These are phyloP conservation scores for Colletotrichum trifolii DNA, from an alignment of 2,329 filamentous ascomycete species.

Conservation along the genomic window DNA sequence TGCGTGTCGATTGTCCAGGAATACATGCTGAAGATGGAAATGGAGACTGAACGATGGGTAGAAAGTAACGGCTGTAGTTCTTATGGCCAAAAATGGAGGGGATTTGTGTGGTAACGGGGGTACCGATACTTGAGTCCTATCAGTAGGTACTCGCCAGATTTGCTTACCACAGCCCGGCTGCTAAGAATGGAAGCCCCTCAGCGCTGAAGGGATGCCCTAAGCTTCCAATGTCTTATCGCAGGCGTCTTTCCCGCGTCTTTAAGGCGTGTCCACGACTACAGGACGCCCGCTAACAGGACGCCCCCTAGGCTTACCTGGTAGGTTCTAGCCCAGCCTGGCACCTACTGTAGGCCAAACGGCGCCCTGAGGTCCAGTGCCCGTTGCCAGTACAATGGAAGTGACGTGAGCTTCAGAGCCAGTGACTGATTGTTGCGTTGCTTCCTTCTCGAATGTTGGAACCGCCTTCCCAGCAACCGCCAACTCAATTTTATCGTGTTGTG, in stretches of 20 bases:
- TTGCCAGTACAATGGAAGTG: conserved; percentile 20
- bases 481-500: conserved; percentile 1
- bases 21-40: conserved; percentile 7
- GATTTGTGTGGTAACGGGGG: conserved; percentile 4
- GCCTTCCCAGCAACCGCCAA: conserved; percentile 21
- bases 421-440: conserved; percentile 4
- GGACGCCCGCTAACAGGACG: too few species aligned
- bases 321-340: conserved; percentile 5
- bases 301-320: not conserved
- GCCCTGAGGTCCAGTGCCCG: conserved; percentile 10
- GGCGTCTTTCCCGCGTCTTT: not conserved
- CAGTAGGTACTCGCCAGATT: conserved; percentile 1
- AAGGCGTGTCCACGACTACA: not conserved
- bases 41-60: not conserved
- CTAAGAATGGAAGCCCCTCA: conserved; percentile 3
- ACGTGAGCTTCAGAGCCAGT: conserved; percentile 11
- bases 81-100: not conserved
- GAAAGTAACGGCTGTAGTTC: not conserved
- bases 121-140: conserved; percentile 26
- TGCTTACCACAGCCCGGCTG: conserved; percentile 17
- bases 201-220: conserved; percentile 12
- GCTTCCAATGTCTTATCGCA: not conserved
- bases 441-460: conserved; percentile 23
- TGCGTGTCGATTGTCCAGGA: not conserved
- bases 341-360: not conserved